These are phyloP conservation scores for Penicillium paneum DNA, from an alignment of 2,329 filamentous ascomycete species.

Conservation along the genomic window DNA sequence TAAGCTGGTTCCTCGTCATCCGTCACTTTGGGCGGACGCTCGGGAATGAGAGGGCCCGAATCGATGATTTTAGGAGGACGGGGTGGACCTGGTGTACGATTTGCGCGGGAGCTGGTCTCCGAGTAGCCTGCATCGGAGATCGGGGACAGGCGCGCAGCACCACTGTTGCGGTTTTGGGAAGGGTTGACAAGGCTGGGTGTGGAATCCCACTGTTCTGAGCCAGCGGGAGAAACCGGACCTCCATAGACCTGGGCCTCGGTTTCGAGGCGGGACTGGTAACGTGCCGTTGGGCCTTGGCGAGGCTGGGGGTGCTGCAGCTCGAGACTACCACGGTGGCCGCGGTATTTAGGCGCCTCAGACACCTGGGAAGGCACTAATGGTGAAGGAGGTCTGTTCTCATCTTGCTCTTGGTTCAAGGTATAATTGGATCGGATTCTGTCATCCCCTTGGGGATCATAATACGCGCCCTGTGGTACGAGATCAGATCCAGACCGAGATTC, in stretches of 20 bases:
- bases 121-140: slow-evolving; percentile 49
- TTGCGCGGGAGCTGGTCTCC: slow-evolving; percentile 37
- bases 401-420: slow-evolving; percentile 42
- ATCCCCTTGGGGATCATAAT: slow-evolving; percentile 47
- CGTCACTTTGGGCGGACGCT: slow-evolving; percentile 43
- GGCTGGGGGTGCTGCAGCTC: slow-evolving; percentile 65
- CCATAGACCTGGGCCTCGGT: slow-evolving; percentile 57
- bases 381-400: slow-evolving; percentile 53
- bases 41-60: slow-evolving; percentile 58
- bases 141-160: slow-evolving; percentile 43
- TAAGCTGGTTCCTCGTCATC: slow-evolving; percentile 38
- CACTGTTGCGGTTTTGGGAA: slow-evolving; percentile 36
- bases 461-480: slow-evolving; percentile 53
- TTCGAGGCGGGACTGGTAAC: slow-evolving; percentile 61
- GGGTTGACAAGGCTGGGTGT: slow-evolving; percentile 40
- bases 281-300: slow-evolving; percentile 58
- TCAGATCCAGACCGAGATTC: slow-evolving; percentile 76
- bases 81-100: slow-evolving; percentile 42
- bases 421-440: slow-evolving; percentile 45
- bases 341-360: slow-evolving; percentile 60
- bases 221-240: slow-evolving; percentile 39
- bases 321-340: slow-evolving; percentile 61
- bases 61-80: slow-evolving; percentile 55
- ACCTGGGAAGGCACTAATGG: slow-evolving; percentile 60
- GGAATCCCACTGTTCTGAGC: slow-evolving; percentile 47